These are phyloP conservation scores for Candida silvicultrix DNA, from an alignment of 805 yeast species.

Conservation along the genomic window DNA sequence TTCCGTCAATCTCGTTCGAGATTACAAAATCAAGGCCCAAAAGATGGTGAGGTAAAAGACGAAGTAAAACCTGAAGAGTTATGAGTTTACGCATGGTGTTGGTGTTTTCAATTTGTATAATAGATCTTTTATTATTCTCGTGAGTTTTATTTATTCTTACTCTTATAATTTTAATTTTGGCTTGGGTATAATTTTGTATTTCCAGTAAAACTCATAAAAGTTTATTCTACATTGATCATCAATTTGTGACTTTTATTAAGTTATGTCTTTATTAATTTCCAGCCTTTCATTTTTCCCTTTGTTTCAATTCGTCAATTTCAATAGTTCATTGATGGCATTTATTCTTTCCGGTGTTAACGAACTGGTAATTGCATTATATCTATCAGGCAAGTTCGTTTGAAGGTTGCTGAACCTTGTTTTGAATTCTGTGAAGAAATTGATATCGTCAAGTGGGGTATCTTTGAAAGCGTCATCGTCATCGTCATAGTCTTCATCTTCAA, in stretches of 20 bases:
- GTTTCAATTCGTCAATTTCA: background rate
- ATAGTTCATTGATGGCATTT: constrained; percentile 3
- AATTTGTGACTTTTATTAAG: no score
- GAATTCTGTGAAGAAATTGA: constrained; percentile 65
- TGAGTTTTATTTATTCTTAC: no score
- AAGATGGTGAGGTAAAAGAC: background rate
- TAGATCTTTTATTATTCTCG: no score
- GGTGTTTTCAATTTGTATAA: background rate
- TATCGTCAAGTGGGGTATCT: constrained; percentile 70
- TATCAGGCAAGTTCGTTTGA: constrained; percentile 38
- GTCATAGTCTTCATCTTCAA: constrained; percentile 18
- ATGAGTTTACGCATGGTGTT: background rate
- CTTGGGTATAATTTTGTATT: background rate
- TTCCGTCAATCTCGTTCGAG: constrained; percentile 73
- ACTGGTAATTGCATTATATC: constrained; percentile 32
- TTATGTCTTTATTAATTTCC: no score
- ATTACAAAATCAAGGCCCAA: constrained; percentile 32
- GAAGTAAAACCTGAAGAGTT: constrained; percentile 1
- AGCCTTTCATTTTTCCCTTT: background rate
- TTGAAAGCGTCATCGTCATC: constrained; percentile 66
- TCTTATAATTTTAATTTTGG: background rate
- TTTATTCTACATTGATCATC: no score
- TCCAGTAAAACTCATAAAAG: no score
- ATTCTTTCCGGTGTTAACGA: constrained; percentile 24
- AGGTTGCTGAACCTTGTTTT: constrained; percentile 44